Conservation (phyloP, 1,139 yeast genomes). For the Scheffersomyces quercinus region DNA sequence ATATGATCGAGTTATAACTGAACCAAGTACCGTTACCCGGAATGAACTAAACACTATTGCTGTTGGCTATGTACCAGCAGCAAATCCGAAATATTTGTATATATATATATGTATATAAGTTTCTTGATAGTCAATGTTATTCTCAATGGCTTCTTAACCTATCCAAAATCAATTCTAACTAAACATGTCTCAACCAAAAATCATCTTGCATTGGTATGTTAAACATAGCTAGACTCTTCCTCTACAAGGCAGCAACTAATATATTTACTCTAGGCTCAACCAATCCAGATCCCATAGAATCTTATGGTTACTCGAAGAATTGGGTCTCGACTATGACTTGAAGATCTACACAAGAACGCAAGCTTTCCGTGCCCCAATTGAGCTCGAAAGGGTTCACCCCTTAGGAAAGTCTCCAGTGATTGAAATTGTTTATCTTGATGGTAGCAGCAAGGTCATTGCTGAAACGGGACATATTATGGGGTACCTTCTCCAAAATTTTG, state of each 20-base stretch:
- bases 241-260: conserved; percentile 2
- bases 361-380: conserved; percentile 37
- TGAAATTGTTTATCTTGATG: conserved; percentile 29
- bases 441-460: conserved; percentile 23
- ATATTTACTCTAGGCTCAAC: conserved; percentile 26
- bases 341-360: conserved; percentile 30
- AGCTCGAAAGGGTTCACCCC: conserved; percentile 35
- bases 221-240: not conserved
- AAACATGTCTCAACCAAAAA: conserved; percentile 9
- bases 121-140: too few species aligned
- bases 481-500: conserved; percentile 33
- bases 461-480: conserved; percentile 41
- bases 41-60: too few species aligned
- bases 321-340: conserved; percentile 35
- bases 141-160: not conserved
- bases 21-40: too few species aligned
- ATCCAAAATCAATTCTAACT: not conserved
- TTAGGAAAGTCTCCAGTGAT: conserved; percentile 45
- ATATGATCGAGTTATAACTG: too few species aligned
- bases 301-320: conserved; percentile 40
- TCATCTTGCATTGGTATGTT: conserved; percentile 25
- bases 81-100: too few species aligned
- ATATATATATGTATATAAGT: too few species aligned
- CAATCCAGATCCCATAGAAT: conserved; percentile 41
- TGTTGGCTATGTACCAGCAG: too few species aligned